Evolutionary conservation across 768 basidiomycete species (phyloP).

Genomic region (Rhodotorula kratochvilovae): DNA sequence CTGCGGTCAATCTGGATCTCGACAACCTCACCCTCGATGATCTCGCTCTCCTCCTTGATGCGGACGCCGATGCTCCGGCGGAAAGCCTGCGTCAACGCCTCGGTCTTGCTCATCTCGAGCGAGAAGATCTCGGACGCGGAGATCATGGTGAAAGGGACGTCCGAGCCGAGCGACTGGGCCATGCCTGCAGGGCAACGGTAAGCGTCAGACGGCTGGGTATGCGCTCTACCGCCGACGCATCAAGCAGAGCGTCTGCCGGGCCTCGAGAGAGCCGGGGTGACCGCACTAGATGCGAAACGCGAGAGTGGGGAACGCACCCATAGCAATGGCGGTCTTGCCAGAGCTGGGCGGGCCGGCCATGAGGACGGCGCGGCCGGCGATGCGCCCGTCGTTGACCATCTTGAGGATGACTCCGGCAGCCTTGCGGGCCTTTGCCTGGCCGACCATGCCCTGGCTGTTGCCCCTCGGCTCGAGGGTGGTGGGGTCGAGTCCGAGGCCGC

Average conservation of each 20-base stretch:
- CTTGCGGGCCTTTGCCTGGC: conserved; percentile 90
- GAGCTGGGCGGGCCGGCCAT: conserved; percentile 97
- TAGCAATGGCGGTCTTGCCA: conserved; percentile 95
- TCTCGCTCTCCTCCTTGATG: conserved; percentile 94
- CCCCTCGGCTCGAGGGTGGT: conserved; percentile 74
- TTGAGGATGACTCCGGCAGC: conserved; percentile 95
- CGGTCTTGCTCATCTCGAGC: conserved; percentile 96
- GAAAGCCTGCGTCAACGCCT: conserved; percentile 94
- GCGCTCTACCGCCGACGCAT: no score
- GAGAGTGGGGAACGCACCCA: conserved; percentile 58
- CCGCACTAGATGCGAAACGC: no score
- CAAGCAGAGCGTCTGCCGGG: neutral
- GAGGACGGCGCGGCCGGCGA: conserved; percentile 90
- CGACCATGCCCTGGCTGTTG: conserved; percentile 93
- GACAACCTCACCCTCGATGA: conserved; percentile 96
- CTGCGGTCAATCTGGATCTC: conserved; percentile 98
- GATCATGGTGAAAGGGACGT: conserved; percentile 97
- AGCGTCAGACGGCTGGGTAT: no score
- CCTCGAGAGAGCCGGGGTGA: no score
- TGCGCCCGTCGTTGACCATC: conserved; percentile 94
- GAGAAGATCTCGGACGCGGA: conserved; percentile 98
- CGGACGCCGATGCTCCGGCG: conserved; percentile 92
- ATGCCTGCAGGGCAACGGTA: no score
- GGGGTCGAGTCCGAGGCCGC: conserved; percentile 87
- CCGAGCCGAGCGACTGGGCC: conserved; percentile 88